Base-by-base conservation (phyloP, 2,329 filamentous ascomycete species). In the Nothophoma quercina region DNA sequence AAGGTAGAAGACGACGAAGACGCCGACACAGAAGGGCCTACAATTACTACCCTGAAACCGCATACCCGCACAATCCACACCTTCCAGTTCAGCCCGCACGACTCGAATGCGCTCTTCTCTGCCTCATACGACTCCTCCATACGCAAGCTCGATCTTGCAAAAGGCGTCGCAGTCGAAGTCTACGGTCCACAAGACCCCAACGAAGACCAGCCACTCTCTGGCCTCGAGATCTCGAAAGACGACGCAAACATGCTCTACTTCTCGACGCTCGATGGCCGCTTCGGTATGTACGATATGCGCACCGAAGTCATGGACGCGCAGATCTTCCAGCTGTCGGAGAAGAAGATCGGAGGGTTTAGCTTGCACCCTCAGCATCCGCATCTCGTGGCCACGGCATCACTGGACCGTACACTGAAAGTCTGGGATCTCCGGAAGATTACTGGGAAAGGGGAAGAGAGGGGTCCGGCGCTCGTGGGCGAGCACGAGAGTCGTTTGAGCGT, bases 301-400 rank as follows among this genome's bases (percentile, higher is more conserved):
- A 81, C 83, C 0, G 75, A 77, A 0, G 73, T 81, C 0, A 76
- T 76, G 6, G 80, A 85, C 2, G 81, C 83, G 0, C 84, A 91
- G 13, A 78, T 89, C 1, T 96, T 91, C 83, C 81, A 85, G 7
- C 78, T 98, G 0, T 89, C 88, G 0, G 92, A 96, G 45, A 93
- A 96, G 73, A 99, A 99, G 69, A 97, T 99, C 46, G 95, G 95
- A 15, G 95, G 95, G 0, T 98, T 98, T 74, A 89, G 88, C 0
- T 75, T 97, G 2, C 88, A 96, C 64, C 93, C 95, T 0, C 73
- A 87, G 0, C 83, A 91, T 2, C 87, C 92, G 0, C 90, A 98
- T 67, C 84, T 96, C 4, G 76, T 96, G 0, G 91, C 92, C 0
- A 98, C 95, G 0, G 95, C 93, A 0, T 96, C 91, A 0, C 80